Evolutionary conservation across 768 basidiomycete genomes (phyloP).

Genomic region (Termitomyces sp.): DNA sequence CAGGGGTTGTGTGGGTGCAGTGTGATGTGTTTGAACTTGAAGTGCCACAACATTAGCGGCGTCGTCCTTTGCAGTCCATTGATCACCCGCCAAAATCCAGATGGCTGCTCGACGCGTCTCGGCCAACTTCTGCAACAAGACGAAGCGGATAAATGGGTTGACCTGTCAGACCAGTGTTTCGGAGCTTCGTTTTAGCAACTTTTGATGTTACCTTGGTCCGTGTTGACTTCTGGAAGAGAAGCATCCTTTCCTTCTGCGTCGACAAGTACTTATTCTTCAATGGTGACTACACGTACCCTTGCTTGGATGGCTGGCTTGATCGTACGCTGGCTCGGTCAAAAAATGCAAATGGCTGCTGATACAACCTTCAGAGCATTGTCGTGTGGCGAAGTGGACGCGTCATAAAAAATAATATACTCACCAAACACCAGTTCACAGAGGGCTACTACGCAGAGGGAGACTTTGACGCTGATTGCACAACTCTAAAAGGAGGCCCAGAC

Average conservation of each 20-base stretch:
- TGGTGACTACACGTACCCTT: slow-evolving; percentile 21
- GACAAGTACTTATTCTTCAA: not conserved
- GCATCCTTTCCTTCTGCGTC: not conserved
- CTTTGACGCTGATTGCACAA: slow-evolving; percentile 43
- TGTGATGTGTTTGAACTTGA: no score
- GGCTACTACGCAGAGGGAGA: slow-evolving; percentile 54
- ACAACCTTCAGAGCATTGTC: slow-evolving; percentile 36
- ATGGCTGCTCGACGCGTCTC: no score
- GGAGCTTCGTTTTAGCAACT: no score
- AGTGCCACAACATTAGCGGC: no score
- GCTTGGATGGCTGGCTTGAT: slow-evolving; percentile 16
- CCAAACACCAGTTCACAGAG: slow-evolving; percentile 41
- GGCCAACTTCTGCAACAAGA: no score
- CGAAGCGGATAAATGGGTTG: no score
- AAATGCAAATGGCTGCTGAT: not conserved
- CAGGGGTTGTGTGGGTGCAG: no score
- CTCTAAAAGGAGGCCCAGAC: slow-evolving; percentile 33
- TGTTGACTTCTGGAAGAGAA: not conserved
- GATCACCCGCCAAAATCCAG: no score
- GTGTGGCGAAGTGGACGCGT: slow-evolving; percentile 44
- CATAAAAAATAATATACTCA: slow-evolving; percentile 40
- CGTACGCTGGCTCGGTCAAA: slow-evolving; percentile 11
- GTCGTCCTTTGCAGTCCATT: no score
- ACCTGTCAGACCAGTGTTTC: no score
- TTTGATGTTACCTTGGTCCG: no score